These are phyloP conservation scores for Aspergillus sojae DNA, from an alignment of 2,329 filamentous ascomycete genomes.

Conservation along the genomic window DNA sequence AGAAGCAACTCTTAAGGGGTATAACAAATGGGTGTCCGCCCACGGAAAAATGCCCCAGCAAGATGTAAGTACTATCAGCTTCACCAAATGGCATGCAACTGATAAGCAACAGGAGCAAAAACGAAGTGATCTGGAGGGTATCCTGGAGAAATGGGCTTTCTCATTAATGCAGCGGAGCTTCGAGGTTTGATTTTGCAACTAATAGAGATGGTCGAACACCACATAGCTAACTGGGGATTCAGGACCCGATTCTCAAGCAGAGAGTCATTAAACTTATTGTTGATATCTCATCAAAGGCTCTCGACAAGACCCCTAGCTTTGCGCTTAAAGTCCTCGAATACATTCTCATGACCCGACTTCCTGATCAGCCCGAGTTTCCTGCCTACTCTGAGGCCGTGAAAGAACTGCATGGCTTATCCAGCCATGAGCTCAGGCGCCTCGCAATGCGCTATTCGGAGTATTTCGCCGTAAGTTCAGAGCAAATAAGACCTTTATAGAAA, in stretches of 20 bases:
- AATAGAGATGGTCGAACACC: too few relatives aligned
- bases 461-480: slow-evolving; percentile 62
- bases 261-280: slow-evolving; percentile 80
- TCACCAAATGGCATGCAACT: slow-evolving; percentile 1
- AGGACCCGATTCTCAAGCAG: slow-evolving; percentile 82
- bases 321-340: slow-evolving; percentile 90
- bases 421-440: slow-evolving; percentile 83
- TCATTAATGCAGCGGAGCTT: slow-evolving; percentile 44
- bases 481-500: neutral
- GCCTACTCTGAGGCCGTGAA: slow-evolving; percentile 87
- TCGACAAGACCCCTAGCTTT: slow-evolving; percentile 76
- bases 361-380: slow-evolving; percentile 68
- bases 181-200: slow-evolving; percentile 31
- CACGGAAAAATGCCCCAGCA: slow-evolving; percentile 56
- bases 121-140: slow-evolving; percentile 40
- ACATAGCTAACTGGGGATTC: slow-evolving; percentile 5
- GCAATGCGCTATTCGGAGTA: slow-evolving; percentile 91
- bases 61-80: slow-evolving; percentile 38
- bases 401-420: slow-evolving; percentile 81
- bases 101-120: slow-evolving; percentile 37
- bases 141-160: slow-evolving; percentile 45
- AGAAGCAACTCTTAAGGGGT: slow-evolving; percentile 85
- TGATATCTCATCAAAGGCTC: slow-evolving; percentile 77
- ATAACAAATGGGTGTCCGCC: slow-evolving; percentile 72
- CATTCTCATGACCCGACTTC: slow-evolving; percentile 81